Percentiles rank a stretch among this genome's conserved stretches.
Evolutionary conservation across 768 basidiomycete species (phyloP).

Genomic region (Tricholoma sp.): DNA sequence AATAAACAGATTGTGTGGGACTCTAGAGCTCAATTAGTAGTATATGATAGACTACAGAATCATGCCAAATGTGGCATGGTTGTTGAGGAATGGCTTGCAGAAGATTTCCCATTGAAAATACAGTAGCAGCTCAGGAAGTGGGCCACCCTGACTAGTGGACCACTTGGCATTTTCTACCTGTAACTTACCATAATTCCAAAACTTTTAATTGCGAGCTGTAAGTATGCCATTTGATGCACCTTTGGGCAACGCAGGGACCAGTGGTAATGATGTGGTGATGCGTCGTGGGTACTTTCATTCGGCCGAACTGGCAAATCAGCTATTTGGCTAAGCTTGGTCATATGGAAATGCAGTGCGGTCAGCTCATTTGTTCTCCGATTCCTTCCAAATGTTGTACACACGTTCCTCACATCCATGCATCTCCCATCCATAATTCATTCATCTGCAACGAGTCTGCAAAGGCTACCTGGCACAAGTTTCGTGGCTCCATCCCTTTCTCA

Average conservation of each 20-base stretch:
- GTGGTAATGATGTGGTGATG: not conserved
- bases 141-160: not conserved
- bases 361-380: not conserved
- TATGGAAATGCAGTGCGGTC: not conserved
- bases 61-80: too few relatives aligned
- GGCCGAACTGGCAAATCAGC: not conserved
- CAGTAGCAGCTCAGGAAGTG: too few relatives aligned
- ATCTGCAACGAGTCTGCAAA: slow-evolving; percentile 1
- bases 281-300: not conserved
- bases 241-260: not conserved
- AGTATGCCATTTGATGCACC: not conserved
- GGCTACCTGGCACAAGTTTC: not conserved
- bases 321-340: slow-evolving; percentile 2
- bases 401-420: slow-evolving; percentile 1
- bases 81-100: too few relatives aligned
- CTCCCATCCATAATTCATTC: not conserved
- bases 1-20: too few relatives aligned
- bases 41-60: too few relatives aligned
- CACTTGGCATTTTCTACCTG: not conserved
- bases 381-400: slow-evolving; percentile 1
- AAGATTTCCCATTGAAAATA: too few relatives aligned
- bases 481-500: not conserved
- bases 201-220: not conserved
- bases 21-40: too few relatives aligned
- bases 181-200: not conserved